phyloP scores from a whole-genome alignment of 768 basidiomycete genomes.

The Russula dissimulans region DNA sequence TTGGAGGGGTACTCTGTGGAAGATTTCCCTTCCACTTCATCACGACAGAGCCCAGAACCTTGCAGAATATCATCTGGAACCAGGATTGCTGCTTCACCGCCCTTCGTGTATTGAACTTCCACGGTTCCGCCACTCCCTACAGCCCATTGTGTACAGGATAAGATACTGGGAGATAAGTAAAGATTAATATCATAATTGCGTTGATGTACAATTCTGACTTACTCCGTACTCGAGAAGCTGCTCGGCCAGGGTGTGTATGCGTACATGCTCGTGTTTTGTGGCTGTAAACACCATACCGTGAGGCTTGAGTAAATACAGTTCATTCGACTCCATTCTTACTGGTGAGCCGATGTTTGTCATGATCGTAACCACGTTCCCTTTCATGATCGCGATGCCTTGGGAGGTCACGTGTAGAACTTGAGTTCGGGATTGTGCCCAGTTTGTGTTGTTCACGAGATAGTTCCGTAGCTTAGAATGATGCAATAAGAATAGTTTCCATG shows the following conservation, averaged over 20 bases:
- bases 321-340: conserved; percentile 30
- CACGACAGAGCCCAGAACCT: conserved; percentile 31
- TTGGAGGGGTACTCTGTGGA: not conserved
- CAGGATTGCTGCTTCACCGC: conserved; percentile 53
- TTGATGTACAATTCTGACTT: conserved; percentile 22
- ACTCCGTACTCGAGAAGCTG: conserved; percentile 49
- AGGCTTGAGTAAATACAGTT: not conserved
- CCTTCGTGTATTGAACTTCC: conserved; percentile 51
- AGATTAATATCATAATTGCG: not conserved
- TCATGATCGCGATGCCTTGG: conserved; percentile 53
- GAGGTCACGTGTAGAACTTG: conserved; percentile 42
- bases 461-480: conserved; percentile 44
- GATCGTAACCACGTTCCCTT: conserved; percentile 51
- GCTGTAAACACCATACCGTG: conserved; percentile 28
- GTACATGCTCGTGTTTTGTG: conserved; percentile 46
- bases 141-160: conserved; percentile 58
- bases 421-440: conserved; percentile 44
- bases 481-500: not conserved
- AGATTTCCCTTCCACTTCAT: not conserved
- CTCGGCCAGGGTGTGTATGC: conserved; percentile 47
- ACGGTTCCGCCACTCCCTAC: conserved; percentile 59
- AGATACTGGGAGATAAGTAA: conserved; percentile 34
- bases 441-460: conserved; percentile 42
- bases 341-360: conserved; percentile 70
- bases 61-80: conserved; percentile 32